Evolutionary conservation across 164 flowering plant genomes (phyloP), one percentile per base, ranked within the genome.

Genomic region (Saururus chinensis): DNA sequence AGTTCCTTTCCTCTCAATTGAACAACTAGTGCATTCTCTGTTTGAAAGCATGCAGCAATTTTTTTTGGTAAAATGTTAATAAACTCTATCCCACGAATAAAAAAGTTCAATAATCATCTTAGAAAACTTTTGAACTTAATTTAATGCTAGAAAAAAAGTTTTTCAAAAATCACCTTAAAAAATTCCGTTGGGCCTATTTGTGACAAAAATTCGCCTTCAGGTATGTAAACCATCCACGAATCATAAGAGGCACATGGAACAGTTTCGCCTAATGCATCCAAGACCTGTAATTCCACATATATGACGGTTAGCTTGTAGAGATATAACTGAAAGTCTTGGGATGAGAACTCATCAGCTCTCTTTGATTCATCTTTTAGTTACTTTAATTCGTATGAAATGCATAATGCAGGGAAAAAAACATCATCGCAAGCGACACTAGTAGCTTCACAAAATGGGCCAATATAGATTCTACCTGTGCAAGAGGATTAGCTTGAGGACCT

Each of bases 211-310:
- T 89, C 95, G 25, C 89, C 97, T 77, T 93, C 97, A 48, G 98
- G 98, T 67, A 88, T 22, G 73, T 86, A 89, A 64, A 89, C 98
- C 96, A 79, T 93, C 98, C 98, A 93, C 19, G 98, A 93, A 68
- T 93, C 90, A 72, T 93, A 93, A 10, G 77, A 76, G 41, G 75
- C 85, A 73, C 90, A 86, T 12, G 84, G 88, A 71, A 88, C 65
- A 55, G 90, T 75, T 73, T 93, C 98, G 7, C 86, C 98, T 68
- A 89, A 68, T 52, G 98, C 97, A 82, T 89, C 92, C 58, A 93
- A 71, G 61, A 93, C 97, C 98, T 93, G 74, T 61, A 74, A 53
- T 52, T 54, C 45, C 37, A 30, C 37, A 30, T 6, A 30, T 30
- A 30, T 30, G 37, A 30, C 37, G 6, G 37, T 30, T 30, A 30